Percentiles rank a stretch among this genome's conserved stretches.
These are phyloP conservation scores for Buddleja alternifolia DNA, from an alignment of 257 asterid species.

Conservation along the genomic window DNA sequence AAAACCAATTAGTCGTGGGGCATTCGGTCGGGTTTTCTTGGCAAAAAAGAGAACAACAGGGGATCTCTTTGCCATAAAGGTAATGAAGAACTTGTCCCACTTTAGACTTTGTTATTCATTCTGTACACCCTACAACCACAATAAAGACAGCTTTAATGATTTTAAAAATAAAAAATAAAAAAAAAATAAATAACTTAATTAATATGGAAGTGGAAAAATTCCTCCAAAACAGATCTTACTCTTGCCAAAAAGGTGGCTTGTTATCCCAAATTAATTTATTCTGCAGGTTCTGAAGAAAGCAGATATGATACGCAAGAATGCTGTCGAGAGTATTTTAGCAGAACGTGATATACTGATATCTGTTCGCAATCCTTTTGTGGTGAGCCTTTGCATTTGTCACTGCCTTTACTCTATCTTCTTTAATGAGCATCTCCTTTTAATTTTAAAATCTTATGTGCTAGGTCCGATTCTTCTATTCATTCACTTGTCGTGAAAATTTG, in stretches of 20 bases:
- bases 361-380: constrained; percentile 99
- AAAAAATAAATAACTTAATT: too few relatives aligned
- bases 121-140: not conserved
- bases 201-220: not conserved
- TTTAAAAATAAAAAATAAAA: too few relatives aligned
- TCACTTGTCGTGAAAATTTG: constrained; percentile 97
- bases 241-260: constrained; percentile 11
- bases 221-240: not conserved
- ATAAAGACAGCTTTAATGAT: not conserved
- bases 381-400: constrained; percentile 52
- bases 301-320: constrained; percentile 97
- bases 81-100: constrained; percentile 32
- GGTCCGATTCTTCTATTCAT: constrained; percentile 99
- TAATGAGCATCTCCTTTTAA: constrained; percentile 35
- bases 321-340: constrained; percentile 98
- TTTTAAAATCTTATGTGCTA: constrained; percentile 33
- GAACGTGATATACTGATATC: constrained; percentile 97
- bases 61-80: constrained; percentile 97
- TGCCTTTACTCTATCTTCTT: constrained; percentile 26
- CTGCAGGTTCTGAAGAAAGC: constrained; percentile 94
- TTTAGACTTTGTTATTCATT: constrained; percentile 5
- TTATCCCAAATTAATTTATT: constrained; percentile 27
- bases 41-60: constrained; percentile 97
- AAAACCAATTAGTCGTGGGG: constrained; percentile 99
- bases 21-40: constrained; percentile 97